Evolutionary conservation across 2,329 filamentous ascomycete genomes (phyloP).

Genomic region (Elsinoe batatas): DNA sequence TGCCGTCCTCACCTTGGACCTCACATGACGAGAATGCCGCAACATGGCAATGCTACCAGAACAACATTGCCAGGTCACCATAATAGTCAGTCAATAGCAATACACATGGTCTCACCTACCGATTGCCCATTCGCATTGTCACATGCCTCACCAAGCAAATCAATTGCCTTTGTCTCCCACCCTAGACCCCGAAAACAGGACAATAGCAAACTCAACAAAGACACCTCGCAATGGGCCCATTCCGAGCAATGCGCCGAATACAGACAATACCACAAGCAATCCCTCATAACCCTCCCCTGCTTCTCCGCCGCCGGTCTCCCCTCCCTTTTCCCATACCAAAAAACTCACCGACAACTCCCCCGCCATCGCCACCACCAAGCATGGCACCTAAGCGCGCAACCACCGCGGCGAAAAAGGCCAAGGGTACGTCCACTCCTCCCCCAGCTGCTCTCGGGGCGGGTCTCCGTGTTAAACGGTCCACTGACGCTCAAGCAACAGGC

Average conservation of each 20-base stretch:
- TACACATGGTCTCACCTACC: too few species aligned
- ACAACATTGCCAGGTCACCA: too few species aligned
- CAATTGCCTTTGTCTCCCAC: not conserved
- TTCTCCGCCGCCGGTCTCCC: not conserved
- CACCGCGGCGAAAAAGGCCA: not conserved
- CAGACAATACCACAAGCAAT: not conserved
- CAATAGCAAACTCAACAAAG: not conserved
- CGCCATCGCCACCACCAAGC: not conserved
- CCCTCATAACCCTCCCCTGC: not conserved
- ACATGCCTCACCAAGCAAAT: not conserved
- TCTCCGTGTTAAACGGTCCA: not conserved
- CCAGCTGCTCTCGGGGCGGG: not conserved
- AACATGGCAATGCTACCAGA: too few species aligned
- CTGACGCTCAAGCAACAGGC: too few species aligned
- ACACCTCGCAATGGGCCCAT: not conserved
- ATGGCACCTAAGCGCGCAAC: not conserved
- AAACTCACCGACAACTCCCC: not conserved
- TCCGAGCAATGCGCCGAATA: not conserved
- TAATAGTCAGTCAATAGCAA: too few species aligned
- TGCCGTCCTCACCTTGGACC: too few species aligned
- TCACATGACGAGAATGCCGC: too few species aligned
- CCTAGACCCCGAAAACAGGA: not conserved
- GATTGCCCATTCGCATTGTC: too few species aligned
- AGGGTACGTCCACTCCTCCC: not conserved
- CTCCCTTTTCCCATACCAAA: not conserved